Conservation (phyloP, 2,329 filamentous ascomycete genomes). For the Neonectria ditissima region DNA sequence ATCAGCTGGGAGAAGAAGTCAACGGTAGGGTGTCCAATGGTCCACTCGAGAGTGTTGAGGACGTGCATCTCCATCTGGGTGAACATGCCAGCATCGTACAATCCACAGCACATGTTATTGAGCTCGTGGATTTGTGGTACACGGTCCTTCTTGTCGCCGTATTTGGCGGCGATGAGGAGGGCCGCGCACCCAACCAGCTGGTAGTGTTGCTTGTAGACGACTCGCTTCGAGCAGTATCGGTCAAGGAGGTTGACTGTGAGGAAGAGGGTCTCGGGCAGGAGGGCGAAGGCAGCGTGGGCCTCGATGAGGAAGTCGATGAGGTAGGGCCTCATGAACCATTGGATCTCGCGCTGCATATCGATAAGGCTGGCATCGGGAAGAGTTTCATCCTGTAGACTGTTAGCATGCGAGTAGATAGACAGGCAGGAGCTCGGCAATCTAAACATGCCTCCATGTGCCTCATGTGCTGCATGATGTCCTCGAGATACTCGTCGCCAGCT, state of each 20-base stretch:
- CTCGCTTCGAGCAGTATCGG: slow-evolving; percentile 95
- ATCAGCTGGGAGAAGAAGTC: slow-evolving; percentile 93
- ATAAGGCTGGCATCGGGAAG: slow-evolving; percentile 97
- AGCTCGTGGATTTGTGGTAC: slow-evolving; percentile 98
- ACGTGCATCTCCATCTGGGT: slow-evolving; percentile 99
- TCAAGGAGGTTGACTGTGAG: slow-evolving; percentile 96
- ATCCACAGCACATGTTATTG: slow-evolving; percentile 98
- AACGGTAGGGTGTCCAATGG: slow-evolving; percentile 94
- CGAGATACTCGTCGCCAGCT: slow-evolving; percentile 90
- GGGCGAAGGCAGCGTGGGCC: slow-evolving; percentile 93
- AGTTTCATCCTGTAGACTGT: slow-evolving; percentile 74
- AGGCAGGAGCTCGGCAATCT: neutral
- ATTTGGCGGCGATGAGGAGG: slow-evolving; percentile 96
- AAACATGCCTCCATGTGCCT: slow-evolving; percentile 85
- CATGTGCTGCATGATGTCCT: slow-evolving; percentile 95
- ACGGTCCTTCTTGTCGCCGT: slow-evolving; percentile 97
- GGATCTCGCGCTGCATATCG: slow-evolving; percentile 98
- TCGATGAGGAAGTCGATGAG: slow-evolving; percentile 98
- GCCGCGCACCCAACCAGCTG: slow-evolving; percentile 97
- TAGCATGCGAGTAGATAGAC: slow-evolving; percentile 36
- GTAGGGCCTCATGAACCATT: slow-evolving; percentile 99
- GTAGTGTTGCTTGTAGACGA: slow-evolving; percentile 99
- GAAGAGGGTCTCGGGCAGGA: slow-evolving; percentile 95
- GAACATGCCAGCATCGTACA: slow-evolving; percentile 99
- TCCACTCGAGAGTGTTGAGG: slow-evolving; percentile 95